Percentiles rank a stretch among this genome's conserved stretches.
These are phyloP conservation scores for Licmophora abbreviata DNA, from an alignment of 108 stramenopile genomes.

Conservation along the genomic window DNA sequence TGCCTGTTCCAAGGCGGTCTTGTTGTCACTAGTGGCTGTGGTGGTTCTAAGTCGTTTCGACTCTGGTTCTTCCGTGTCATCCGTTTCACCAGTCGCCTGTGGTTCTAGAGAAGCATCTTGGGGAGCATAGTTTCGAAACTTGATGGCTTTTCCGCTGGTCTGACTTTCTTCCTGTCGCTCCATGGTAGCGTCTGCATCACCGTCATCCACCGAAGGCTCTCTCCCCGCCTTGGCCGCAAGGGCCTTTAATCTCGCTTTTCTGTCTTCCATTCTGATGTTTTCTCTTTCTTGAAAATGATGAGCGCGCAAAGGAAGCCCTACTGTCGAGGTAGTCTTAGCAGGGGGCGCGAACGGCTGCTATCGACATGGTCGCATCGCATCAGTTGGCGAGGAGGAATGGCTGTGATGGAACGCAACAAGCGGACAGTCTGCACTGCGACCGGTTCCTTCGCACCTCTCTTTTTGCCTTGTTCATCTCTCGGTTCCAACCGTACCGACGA, in stretches of 20 bases:
- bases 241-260: constrained; percentile 69
- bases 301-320: no score
- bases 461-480: no score
- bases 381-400: no score
- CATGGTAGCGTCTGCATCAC: constrained; percentile 5
- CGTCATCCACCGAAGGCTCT: neutral
- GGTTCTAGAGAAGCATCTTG: constrained; percentile 30
- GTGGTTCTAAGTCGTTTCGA: constrained; percentile 19
- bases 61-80: constrained; percentile 2
- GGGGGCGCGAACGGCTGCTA: no score
- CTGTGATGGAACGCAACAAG: no score
- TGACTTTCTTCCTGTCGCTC: constrained; percentile 3
- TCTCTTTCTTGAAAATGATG: neutral
- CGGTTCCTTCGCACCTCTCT: no score
- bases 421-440: no score
- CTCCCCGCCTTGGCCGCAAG: constrained; percentile 67
- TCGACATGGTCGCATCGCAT: no score
- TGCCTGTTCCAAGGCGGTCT: constrained; percentile 45
- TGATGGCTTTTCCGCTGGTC: neutral
- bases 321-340: no score
- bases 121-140: constrained; percentile 67
- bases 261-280: constrained; percentile 27
- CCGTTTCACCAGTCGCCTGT: neutral
- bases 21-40: constrained; percentile 11
- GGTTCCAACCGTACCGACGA: no score